Base-by-base conservation (phyloP, 805 yeast species). In the Debaryomyces prosopidis region DNA sequence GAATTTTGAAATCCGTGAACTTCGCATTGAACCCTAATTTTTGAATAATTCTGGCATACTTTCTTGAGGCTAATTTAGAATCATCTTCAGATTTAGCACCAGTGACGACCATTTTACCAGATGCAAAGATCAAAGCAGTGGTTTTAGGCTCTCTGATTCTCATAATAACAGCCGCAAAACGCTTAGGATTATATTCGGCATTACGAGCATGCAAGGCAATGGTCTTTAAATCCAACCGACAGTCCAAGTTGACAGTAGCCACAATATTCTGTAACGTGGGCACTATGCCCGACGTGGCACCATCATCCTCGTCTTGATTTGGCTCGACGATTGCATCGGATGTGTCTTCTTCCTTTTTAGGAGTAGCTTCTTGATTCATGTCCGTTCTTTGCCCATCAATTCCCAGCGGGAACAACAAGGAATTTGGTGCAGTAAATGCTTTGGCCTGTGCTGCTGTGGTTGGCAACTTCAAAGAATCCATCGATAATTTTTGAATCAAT, bases 121-220 rank as follows among this genome's bases (percentile, higher is more conserved):
- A 90, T 1, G 99, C 99, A 68, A 94, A 94, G 54, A 94, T 94
- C 55, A 94, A 77, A 0, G 99, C 98, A 2, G 99, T 94, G 1
- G 99, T 94, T 68, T 94, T 94, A 14, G 99, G 99, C 66, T 94
- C 99, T 69, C 99, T 82, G 57, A 94, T 94, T 78, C 99, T 88
- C 99, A 94, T 94, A 57, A 94, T 94, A 40, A 94, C 99, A 47
- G 99, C 99, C 11, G 99, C 99, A 75, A 94, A 94, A 75, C 99
- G 96, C 61, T 87, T 89, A 42, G 99, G 99, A 60, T 94, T 94
- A 71, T 94, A 94, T 67, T 94, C 99, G 30, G 99, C 99, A 69
- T 94, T 94, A 80, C 99, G 89, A 2, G 98, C 98, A 69, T 94
- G 99, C 50, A 94, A 75, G 1, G 99, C 99, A 63, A 94, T 95